Evolutionary conservation across 352 stramenopile genomes (phyloP).

Genomic region (Phytopythium sindhum): DNA sequence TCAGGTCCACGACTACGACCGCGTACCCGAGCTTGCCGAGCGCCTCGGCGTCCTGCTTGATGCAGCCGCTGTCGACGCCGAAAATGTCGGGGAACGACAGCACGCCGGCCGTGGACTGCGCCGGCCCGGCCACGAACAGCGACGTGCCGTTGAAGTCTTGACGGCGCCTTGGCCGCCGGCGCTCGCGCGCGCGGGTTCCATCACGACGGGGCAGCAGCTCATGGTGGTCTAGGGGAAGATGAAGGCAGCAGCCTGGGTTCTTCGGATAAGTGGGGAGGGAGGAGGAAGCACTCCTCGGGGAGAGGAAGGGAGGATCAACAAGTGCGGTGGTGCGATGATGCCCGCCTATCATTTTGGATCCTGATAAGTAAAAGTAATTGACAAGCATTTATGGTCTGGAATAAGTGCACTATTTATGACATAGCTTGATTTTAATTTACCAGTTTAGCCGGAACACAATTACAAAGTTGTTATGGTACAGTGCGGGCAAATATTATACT

Average conservation of each 20-base stretch:
- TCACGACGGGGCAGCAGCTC: slow-evolving; percentile 42
- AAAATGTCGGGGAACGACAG: slow-evolving; percentile 48
- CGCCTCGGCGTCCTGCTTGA: slow-evolving; percentile 42
- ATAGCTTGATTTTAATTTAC: too few relatives aligned
- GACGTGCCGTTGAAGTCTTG: slow-evolving; percentile 30
- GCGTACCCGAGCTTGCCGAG: slow-evolving; percentile 45
- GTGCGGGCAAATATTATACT: too few relatives aligned
- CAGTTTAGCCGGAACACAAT: too few relatives aligned
- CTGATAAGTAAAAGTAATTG: too few relatives aligned
- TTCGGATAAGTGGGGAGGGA: too few relatives aligned
- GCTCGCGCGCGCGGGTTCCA: slow-evolving; percentile 14
- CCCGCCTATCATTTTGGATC: too few relatives aligned
- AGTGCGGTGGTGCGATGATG: too few relatives aligned
- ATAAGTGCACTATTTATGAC: too few relatives aligned
- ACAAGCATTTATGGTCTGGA: too few relatives aligned
- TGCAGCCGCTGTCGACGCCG: slow-evolving; percentile 44
- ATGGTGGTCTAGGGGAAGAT: slow-evolving; percentile 7
- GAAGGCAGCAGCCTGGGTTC: not conserved
- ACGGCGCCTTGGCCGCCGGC: slow-evolving; percentile 8
- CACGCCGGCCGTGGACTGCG: slow-evolving; percentile 24
- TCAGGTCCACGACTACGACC: slow-evolving; percentile 41
- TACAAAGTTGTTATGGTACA: too few relatives aligned
- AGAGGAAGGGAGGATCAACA: not conserved
- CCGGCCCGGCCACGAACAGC: slow-evolving; percentile 32
- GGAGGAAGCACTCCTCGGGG: not conserved